Evolutionary conservation across 1,139 yeast species (phyloP), one percentile per base, ranked within the genome.

Genomic region (Trichomonascaceae sp.): DNA sequence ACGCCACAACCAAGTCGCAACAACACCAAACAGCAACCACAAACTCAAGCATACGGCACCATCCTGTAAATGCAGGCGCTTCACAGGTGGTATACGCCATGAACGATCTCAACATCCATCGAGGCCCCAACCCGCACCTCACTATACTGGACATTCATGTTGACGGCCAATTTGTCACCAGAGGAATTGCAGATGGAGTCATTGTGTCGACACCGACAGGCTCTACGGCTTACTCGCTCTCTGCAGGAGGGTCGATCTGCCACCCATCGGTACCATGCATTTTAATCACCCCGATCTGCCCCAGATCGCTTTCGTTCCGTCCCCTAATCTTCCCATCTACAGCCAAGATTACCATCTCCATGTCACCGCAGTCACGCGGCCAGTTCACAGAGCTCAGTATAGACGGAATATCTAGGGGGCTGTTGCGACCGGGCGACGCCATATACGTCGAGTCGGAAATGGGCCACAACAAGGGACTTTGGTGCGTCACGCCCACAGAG

Each of bases 151-250:
- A 87, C 46, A 76, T 87, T 13, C 74, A 65, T 44, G 76, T 85
- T 17, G 92, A 85, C 53, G 81, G 79, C 23, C 77, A 79, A 50
- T 78, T 76, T 48, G 63, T 87, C 37, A 87, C 98, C 8, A 72
- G 89, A 35, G 85, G 95, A 5, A 80, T 87, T 0, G 94, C 93
- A 0, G 97, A 87, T 54, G 97, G 97, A 15, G 70, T 87, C 13
- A 72, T 77, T 5, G 64, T 84, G 33, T 69, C 92, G 6, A 80
- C 96, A 0, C 97, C 97, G 8, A 87, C 97, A 0, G 97, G 97
- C 0, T 81, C 94, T 5, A 87, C 97, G 0, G 96, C 96, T 0
- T 87, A 87, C 54, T 81, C 94, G 0, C 62, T 87, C 33, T 74
- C 85, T 17, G 74, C 93, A 1, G 96, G 97, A 5, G 96, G 97